Evolutionary conservation across 176 grass and related monocot species (phyloP), one percentile per base, ranked within the genome.

Genomic region (Cocos nucifera): DNA sequence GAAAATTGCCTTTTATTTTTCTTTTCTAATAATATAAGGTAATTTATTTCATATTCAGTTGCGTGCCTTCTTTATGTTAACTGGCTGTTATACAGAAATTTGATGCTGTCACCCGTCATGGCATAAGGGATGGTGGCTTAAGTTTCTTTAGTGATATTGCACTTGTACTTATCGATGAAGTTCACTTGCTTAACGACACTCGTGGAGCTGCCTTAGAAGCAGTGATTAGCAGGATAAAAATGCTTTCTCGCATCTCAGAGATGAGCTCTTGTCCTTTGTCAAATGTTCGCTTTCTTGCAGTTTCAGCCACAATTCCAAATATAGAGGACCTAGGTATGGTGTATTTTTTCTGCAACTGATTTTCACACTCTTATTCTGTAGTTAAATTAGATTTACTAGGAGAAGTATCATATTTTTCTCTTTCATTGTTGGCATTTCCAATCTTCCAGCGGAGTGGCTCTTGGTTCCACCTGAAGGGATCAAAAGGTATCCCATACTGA

Each of bases 271-370:
- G 30, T 80, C 75, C 92, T 74, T 57, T 97, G 63, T 77, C 81
- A 49, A 73, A 64, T 78, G 92, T 85, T 77, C 80, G 92, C 39
- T 91, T 97, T 50, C 35, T 97, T 75, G 78, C 92, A 69, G 83
- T 91, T 80, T 97, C 92, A 64, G 87, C 87, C 30, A 97, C 87
- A 66, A 90, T 97, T 63, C 84, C 87, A 77, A 97, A 97, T 80
- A 80, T 84, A 53, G 69, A 84, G 23, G 92, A 96, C 58, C 82
- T 96, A 66, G 86, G 92, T 96, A 78, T 44, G 8, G 8, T 44
- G 8, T 44, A 3, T 44, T 3, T 44, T 35, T 14, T 44, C 10
- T 44, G 35, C 14, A 44, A 44, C 9, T 44, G 35, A 44, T 44
- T 14, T 59, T 0, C 54, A 27, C 66, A 23, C 12, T 72, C 22